These are phyloP conservation scores for Malus hybrid DNA, from an alignment of 331 rosid genomes.

Conservation along the genomic window DNA sequence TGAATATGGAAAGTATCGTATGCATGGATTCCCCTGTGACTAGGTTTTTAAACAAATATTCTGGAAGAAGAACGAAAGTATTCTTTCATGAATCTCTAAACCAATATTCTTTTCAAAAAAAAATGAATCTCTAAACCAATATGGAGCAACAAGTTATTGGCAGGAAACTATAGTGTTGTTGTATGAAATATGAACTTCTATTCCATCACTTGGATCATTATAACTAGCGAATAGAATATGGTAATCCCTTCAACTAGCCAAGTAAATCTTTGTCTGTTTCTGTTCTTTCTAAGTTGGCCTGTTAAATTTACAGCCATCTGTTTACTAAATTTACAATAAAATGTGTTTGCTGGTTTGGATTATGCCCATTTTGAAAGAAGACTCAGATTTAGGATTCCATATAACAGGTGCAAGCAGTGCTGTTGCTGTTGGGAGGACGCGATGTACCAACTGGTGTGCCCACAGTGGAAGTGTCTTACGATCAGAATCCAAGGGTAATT, in stretches of 20 bases:
- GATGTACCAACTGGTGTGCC: conserved; percentile 51
- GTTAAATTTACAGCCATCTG: neutral
- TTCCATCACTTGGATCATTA: neutral
- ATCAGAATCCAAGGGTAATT: conserved; percentile 63
- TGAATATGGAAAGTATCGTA: neutral
- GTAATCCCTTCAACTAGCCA: neutral
- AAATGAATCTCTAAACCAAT: neutral
- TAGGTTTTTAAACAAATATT: neutral
- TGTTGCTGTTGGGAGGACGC: conserved; percentile 78
- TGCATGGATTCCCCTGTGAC: neutral
- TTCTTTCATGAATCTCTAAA: neutral
- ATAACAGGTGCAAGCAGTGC: conserved; percentile 87
- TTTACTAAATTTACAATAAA: neutral
- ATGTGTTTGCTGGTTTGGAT: neutral
- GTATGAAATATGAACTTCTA: neutral
- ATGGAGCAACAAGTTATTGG: neutral
- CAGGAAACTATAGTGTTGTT: neutral
- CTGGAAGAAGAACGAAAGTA: neutral
- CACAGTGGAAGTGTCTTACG: conserved; percentile 46
- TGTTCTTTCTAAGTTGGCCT: neutral
- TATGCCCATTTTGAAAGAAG: neutral
- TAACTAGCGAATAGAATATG: neutral
- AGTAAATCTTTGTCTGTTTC: neutral
- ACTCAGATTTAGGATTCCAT: conserved; percentile 9
- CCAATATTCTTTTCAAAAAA: no score